phyloP scores from a whole-genome alignment of 2,329 filamentous ascomycete species.

The Aaosphaeria pasadenensis region DNA sequence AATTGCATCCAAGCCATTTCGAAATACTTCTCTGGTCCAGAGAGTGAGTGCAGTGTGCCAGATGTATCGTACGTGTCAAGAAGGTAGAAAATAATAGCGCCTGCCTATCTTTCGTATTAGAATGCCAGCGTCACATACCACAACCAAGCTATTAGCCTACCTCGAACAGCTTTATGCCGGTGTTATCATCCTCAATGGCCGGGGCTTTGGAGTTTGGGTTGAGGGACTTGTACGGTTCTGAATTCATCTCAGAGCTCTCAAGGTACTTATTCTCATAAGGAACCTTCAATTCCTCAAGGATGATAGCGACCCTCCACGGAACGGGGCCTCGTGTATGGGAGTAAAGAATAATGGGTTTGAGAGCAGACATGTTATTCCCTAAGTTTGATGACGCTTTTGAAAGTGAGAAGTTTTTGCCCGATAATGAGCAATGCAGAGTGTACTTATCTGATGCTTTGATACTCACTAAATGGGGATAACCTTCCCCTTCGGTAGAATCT shows the following conservation, averaged over 20 bases:
- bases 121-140: slow-evolving; percentile 11
- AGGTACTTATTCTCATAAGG: slow-evolving; percentile 38
- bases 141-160: slow-evolving; percentile 7
- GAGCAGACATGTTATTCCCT: not conserved
- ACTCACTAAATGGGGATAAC: too few relatives aligned
- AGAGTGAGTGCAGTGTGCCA: not conserved
- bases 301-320: slow-evolving; percentile 44
- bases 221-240: slow-evolving; percentile 30
- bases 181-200: slow-evolving; percentile 18
- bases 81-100: slow-evolving; percentile 41
- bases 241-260: slow-evolving; percentile 39
- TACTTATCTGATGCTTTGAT: too few relatives aligned
- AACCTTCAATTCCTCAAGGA: slow-evolving; percentile 46
- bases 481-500: too few relatives aligned
- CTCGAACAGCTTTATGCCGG: slow-evolving; percentile 33
- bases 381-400: too few relatives aligned
- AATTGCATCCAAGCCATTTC: slow-evolving; percentile 26
- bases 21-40: slow-evolving; percentile 10
- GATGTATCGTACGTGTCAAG: slow-evolving; percentile 41
- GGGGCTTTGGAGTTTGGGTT: slow-evolving; percentile 42
- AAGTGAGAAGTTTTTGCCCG: not conserved
- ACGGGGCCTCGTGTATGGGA: slow-evolving; percentile 30
- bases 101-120: slow-evolving; percentile 22
- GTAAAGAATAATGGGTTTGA: slow-evolving; percentile 13
- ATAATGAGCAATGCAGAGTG: too few relatives aligned